Percentiles rank a stretch among this genome's conserved stretches.
Conservation (phyloP, 2,329 filamentous ascomycete species). For the Fusarium robinianum region DNA sequence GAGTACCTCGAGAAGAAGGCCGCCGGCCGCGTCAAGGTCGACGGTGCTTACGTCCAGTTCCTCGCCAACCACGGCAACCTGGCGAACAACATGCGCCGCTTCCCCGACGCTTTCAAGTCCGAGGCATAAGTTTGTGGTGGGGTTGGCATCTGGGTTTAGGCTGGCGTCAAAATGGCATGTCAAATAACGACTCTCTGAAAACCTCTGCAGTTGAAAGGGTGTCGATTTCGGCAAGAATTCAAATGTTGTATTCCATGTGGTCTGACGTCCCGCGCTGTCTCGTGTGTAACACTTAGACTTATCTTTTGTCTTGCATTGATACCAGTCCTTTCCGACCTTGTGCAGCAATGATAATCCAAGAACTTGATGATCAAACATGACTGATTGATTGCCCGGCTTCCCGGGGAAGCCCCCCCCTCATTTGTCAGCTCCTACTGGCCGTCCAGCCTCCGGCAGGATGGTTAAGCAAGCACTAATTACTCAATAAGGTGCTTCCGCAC, state of each 20-base stretch:
- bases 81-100: slow-evolving; percentile 85
- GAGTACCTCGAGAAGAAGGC: slow-evolving; percentile 97
- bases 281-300: slow-evolving; percentile 14
- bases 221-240: slow-evolving; percentile 43
- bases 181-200: slow-evolving; percentile 44
- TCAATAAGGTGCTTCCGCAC: too few species aligned
- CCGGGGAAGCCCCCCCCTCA: too few species aligned
- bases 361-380: too few species aligned
- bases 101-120: slow-evolving; percentile 84
- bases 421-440: too few species aligned
- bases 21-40: slow-evolving; percentile 90
- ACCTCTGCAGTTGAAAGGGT: slow-evolving; percentile 40
- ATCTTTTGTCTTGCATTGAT: slow-evolving; percentile 10
- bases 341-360: slow-evolving; percentile 1
- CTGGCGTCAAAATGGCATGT: slow-evolving; percentile 53
- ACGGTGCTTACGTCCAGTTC: slow-evolving; percentile 99
- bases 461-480: too few species aligned
- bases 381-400: too few species aligned
- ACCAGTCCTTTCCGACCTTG: slow-evolving; percentile 1
- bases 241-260: slow-evolving; percentile 38
- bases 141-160: slow-evolving; percentile 47
- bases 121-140: slow-evolving; percentile 56
- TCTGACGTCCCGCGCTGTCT: slow-evolving; percentile 4
- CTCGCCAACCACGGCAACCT: slow-evolving; percentile 90
- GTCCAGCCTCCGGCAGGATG: too few species aligned